phyloP scores from a whole-genome alignment of 805 yeast species.

The Phaffomyces thermotolerans region DNA sequence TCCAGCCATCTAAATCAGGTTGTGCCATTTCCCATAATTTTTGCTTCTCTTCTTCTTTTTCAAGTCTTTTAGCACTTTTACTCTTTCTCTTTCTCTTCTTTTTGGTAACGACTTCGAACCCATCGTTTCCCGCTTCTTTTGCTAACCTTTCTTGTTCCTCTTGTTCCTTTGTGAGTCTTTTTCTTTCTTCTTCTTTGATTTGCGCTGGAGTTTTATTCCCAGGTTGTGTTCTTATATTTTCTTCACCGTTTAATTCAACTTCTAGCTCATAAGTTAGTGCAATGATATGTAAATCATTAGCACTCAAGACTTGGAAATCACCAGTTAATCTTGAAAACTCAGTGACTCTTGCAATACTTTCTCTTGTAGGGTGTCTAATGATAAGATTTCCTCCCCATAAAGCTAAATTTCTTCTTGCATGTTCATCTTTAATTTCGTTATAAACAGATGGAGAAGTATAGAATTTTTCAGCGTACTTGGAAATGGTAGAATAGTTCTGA shows the following conservation, averaged over 20 bases:
- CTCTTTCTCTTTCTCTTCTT: slow-evolving; percentile 43
- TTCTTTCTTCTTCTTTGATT: slow-evolving; percentile 9
- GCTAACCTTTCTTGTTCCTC: slow-evolving; percentile 9
- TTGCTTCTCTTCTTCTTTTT: slow-evolving; percentile 34
- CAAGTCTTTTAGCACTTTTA: slow-evolving; percentile 61
- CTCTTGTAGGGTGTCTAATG: slow-evolving; percentile 71
- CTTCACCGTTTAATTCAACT: slow-evolving; percentile 53
- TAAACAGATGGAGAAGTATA: slow-evolving; percentile 90
- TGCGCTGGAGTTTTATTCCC: slow-evolving; percentile 41
- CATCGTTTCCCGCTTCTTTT: slow-evolving; percentile 2
- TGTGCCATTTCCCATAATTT: neutral
- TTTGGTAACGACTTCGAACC: slow-evolving; percentile 9
- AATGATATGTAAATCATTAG: slow-evolving; percentile 86
- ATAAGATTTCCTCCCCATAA: slow-evolving; percentile 72
- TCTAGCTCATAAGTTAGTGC: slow-evolving; percentile 90
- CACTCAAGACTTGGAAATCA: slow-evolving; percentile 79
- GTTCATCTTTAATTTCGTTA: slow-evolving; percentile 79
- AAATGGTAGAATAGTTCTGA: slow-evolving; percentile 68
- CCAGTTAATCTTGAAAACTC: slow-evolving; percentile 85
- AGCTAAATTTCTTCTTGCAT: slow-evolving; percentile 67
- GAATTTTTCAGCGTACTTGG: slow-evolving; percentile 61
- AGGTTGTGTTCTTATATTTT: slow-evolving; percentile 65
- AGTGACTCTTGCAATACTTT: slow-evolving; percentile 54
- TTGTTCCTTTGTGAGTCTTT: neutral
- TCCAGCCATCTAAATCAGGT: slow-evolving; percentile 1